Evolutionary conservation across 352 stramenopile genomes (phyloP).

Genomic region (Globisporangium rhizosaccharum): DNA sequence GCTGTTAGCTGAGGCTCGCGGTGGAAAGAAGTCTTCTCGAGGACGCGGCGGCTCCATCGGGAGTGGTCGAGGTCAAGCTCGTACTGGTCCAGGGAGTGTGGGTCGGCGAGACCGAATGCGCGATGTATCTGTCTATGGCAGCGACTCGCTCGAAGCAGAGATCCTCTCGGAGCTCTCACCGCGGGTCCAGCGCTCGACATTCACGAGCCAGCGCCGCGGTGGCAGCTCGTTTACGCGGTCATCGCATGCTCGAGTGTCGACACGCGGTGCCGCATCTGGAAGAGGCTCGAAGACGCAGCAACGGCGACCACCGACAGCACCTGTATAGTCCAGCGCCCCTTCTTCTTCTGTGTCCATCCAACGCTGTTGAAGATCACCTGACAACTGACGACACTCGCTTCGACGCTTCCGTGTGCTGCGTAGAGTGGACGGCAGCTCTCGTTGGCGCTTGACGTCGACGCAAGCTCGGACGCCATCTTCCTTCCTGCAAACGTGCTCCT

Average conservation of each 20-base stretch:
- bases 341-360: too few relatives aligned
- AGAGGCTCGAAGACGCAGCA: slow-evolving; percentile 11
- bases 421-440: slow-evolving; percentile 21
- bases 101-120: not conserved
- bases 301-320: slow-evolving; percentile 12
- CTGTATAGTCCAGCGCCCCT: too few relatives aligned
- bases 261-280: not conserved
- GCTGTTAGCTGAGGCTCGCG: slow-evolving; percentile 9
- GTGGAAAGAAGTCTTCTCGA: not conserved
- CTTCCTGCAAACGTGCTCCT: slow-evolving; percentile 9
- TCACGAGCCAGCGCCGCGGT: not conserved
- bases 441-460: slow-evolving; percentile 11
- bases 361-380: too few relatives aligned
- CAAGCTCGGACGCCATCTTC: slow-evolving; percentile 15
- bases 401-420: not conserved
- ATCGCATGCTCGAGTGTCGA: too few relatives aligned
- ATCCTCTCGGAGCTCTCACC: slow-evolving; percentile 23
- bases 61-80: not conserved
- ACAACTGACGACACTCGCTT: not conserved
- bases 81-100: not conserved
- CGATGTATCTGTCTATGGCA: not conserved
- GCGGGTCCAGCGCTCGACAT: not conserved
- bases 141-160: slow-evolving; percentile 30
- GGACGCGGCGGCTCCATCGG: not conserved
- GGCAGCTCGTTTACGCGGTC: not conserved